phyloP scores from a whole-genome alignment of 148 eudicot species.

The Cornus florida region DNA sequence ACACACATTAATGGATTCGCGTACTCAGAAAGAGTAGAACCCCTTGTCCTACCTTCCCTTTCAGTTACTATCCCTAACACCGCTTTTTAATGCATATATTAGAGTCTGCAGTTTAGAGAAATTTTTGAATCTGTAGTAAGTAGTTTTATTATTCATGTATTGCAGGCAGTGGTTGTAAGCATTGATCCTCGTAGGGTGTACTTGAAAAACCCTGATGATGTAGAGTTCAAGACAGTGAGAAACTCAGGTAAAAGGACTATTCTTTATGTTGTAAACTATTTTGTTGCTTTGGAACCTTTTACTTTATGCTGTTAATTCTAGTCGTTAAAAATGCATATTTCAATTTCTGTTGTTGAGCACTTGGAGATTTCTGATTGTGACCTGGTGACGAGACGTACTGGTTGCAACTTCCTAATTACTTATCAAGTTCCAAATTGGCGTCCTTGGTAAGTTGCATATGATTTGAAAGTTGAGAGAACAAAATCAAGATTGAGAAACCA shows the following conservation, averaged over 20 bases:
- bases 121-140: background rate
- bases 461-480: background rate
- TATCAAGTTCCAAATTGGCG: background rate
- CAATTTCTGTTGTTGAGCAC: background rate
- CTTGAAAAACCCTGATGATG: constrained; percentile 59
- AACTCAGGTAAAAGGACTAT: constrained; percentile 56
- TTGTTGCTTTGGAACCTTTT: background rate
- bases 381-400: background rate
- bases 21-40: background rate
- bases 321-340: background rate
- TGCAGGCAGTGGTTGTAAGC: constrained; percentile 96
- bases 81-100: background rate
- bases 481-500: background rate
- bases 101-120: background rate
- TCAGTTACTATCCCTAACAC: background rate
- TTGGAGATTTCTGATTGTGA: background rate
- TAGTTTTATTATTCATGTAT: constrained; percentile 15
- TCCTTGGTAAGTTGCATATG: background rate
- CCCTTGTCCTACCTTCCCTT: background rate
- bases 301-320: background rate
- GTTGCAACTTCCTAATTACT: background rate
- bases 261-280: background rate
- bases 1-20: no score
- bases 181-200: constrained; percentile 96
- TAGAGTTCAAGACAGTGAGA: constrained; percentile 63